Conservation (phyloP, 1,139 yeast genomes). For the Saccharomyces hybrid region DNA sequence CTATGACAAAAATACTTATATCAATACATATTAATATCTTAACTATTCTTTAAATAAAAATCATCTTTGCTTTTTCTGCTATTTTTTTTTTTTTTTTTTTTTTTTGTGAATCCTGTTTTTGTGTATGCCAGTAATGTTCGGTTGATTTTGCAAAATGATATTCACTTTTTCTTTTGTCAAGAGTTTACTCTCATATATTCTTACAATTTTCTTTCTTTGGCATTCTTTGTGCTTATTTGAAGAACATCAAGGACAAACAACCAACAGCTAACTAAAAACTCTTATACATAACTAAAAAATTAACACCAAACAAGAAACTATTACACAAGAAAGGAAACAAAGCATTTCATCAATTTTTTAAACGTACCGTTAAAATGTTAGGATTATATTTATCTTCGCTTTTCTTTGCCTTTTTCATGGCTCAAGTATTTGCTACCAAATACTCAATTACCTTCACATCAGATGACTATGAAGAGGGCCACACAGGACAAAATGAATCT, state of each 20-base stretch:
- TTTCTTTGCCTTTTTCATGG: slow-evolving; percentile 5
- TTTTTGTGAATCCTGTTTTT: too few species aligned
- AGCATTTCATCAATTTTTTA: not conserved
- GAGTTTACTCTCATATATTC: not conserved
- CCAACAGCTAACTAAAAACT: not conserved
- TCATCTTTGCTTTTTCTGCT: too few species aligned
- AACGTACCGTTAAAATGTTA: not conserved
- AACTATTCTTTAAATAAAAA: not conserved
- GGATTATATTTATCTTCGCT: slow-evolving; percentile 2
- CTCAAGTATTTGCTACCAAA: slow-evolving; percentile 7
- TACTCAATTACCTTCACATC: slow-evolving; percentile 8
- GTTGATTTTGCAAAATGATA: too few species aligned
- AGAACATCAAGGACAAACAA: not conserved
- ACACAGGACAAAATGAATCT: not conserved
- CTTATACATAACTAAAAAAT: not conserved
- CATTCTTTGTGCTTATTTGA: not conserved
- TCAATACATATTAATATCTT: not conserved
- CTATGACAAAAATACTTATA: not conserved
- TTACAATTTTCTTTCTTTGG: not conserved
- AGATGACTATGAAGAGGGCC: slow-evolving; percentile 4
- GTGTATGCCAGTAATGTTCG: too few species aligned
- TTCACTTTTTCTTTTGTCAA: not conserved
- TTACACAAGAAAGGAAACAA: not conserved
- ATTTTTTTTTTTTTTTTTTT: too few species aligned
- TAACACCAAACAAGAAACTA: not conserved